Evolutionary conservation across 208 protist genomes (phyloP), one percentile per base, ranked within the genome.

Genomic region (Acanthamoeba rhysodes): DNA sequence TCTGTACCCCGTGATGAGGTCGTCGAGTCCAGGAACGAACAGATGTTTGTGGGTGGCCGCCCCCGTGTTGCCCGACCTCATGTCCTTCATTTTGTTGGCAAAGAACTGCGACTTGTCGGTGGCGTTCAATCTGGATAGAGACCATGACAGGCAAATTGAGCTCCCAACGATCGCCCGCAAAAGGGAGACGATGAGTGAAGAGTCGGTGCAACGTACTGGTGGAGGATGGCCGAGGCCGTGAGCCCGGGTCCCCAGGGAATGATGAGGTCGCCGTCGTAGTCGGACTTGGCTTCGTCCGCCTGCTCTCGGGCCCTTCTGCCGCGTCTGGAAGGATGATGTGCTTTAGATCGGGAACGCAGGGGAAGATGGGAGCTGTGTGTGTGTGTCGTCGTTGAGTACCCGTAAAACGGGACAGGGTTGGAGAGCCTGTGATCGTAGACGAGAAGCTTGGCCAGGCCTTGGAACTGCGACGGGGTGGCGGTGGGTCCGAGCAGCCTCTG

Each of bases 101-200:
- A 92, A 92, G 64, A 92, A 92, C 85, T 92, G 85, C 32, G 85
- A 92, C 85, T 92, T 92, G 64, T 92, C 85, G 32, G 55, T 92
- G 34, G 85, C 85, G 45, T 92, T 92, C 24, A 92, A 24, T 34
- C 64, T 85, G 22, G 59, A 57, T 18, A 57, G 16, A 57, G 53
- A 7, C 10, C 53, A 18, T 20, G 53, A 57, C 10, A 57, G 3
- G 2, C 53, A 57, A 57, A 10, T 18, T 20, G 16, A 57, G 53
- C 53, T 2, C 53, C 53, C 2, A 57, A 57, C 14, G 16, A 18
- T 57, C 53, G 10, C 53, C 10, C 10, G 53, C 53, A 57, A 10
- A 57, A 41, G 37, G 37, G 55, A 22, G 55, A 29, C 2, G 8
- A 68, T 20, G 27, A 2, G 59, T 68, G 59, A 62, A 22, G 55